Conservation (phyloP, 2,329 filamentous ascomycete species). For the Aspergillus melleus region DNA sequence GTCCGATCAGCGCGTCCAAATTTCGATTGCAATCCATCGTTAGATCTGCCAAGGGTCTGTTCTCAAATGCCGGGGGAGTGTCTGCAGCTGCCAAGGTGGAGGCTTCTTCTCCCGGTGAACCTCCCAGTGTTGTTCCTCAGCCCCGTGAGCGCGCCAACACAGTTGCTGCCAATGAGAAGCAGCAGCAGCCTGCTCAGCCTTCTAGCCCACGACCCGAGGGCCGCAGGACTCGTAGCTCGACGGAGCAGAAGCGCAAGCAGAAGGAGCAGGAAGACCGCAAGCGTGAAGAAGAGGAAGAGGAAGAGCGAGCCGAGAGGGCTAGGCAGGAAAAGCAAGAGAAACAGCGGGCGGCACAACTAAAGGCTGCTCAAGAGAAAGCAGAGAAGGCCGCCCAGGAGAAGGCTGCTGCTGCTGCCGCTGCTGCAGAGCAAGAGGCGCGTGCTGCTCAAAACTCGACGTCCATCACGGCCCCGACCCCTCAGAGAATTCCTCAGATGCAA, state of each 20-base stretch:
- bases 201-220: slow-evolving; percentile 38
- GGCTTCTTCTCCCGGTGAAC: slow-evolving; percentile 46
- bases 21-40: slow-evolving; percentile 88
- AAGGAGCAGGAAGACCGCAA: slow-evolving; percentile 34
- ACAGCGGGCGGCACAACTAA: background rate
- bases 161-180: slow-evolving; percentile 19
- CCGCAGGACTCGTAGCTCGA: slow-evolving; percentile 59
- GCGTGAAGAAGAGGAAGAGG: slow-evolving; percentile 37
- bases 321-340: slow-evolving; percentile 3
- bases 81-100: slow-evolving; percentile 62
- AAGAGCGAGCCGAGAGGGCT: slow-evolving; percentile 14
- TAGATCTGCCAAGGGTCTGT: slow-evolving; percentile 80
- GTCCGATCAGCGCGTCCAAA: slow-evolving; percentile 87
- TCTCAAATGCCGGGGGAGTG: slow-evolving; percentile 69
- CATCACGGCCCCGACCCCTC: slow-evolving; percentile 20
- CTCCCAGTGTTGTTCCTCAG: slow-evolving; percentile 23
- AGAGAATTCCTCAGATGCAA: slow-evolving; percentile 28
- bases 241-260: slow-evolving; percentile 52
- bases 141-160: slow-evolving; percentile 28
- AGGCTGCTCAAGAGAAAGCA: slow-evolving; percentile 10
- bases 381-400: slow-evolving; percentile 38
- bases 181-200: slow-evolving; percentile 22
- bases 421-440: slow-evolving; percentile 35
- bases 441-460: slow-evolving; percentile 11
- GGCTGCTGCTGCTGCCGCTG: slow-evolving; percentile 14